Evolutionary conservation across 1,139 yeast species (phyloP), one percentile per base, ranked within the genome.

Genomic region (Saccharomyces pastorianus): DNA sequence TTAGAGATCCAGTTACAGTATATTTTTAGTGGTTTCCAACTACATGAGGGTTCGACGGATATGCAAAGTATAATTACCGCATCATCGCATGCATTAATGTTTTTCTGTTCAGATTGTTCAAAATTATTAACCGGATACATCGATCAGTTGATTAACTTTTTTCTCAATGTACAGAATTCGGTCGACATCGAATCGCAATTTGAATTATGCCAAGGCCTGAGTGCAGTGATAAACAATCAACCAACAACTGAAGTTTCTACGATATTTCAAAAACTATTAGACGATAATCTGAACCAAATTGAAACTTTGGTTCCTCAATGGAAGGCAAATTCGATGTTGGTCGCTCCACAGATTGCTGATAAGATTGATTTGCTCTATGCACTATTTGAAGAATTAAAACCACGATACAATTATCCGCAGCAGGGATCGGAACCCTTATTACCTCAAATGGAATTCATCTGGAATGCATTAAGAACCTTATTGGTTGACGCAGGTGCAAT

Each of bases 51-150:
- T 14, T 58, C 66, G 49, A 67, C 73, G 27, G 88, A 28, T 14
- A 23, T 28, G 41, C 41, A 47, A 20, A 50, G 86, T 32, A 85
- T 88, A 41, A 76, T 85, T 32, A 80, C 84, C 51, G 97, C 99
- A 0, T 90, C 98, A 0, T 87, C 97, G 0, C 93, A 88, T 70
- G 96, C 99, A 0, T 77, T 95, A 64, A 89, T 89, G 91, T 91
- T 84, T 66, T 88, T 95, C 66, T 91, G 98, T 73, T 88, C 88
- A 64, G 99, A 95, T 70, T 95, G 99, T 66, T 80, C 95, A 0
- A 65, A 72, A 14, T 74, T 84, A 20, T 74, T 95, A 61, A 81
- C 84, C 32, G 79, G 80, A 54, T 88, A 81, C 67, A 74, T 90
- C 63, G 91, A 84, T 54, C 96, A 89, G 67, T 75, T 95, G 54